Evolutionary conservation across 805 yeast species (phyloP).

Genomic region (Wickerhamiella qilinensis): DNA sequence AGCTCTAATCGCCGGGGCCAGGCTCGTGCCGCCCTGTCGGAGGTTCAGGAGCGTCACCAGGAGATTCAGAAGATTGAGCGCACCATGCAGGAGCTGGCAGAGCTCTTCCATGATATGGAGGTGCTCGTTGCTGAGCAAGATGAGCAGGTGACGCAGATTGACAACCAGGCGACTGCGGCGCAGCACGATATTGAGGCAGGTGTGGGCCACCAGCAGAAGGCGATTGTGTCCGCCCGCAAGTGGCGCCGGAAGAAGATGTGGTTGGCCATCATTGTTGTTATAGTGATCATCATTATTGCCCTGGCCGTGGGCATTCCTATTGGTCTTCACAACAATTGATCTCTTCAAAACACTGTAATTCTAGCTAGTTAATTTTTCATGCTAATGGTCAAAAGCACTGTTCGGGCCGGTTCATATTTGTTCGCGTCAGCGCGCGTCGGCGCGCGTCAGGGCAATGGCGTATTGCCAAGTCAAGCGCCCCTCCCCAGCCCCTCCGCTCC

Average conservation of each 20-base stretch:
- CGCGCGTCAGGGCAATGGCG: no score
- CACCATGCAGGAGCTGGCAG: slow-evolving; percentile 89
- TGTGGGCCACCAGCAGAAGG: slow-evolving; percentile 83
- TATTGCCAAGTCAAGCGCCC: no score
- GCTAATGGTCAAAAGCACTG: background rate
- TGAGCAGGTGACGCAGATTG: slow-evolving; percentile 65
- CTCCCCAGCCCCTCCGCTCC: no score
- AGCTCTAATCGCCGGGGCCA: slow-evolving; percentile 33
- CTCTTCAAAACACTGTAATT: background rate
- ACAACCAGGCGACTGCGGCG: slow-evolving; percentile 65
- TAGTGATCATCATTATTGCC: slow-evolving; percentile 17
- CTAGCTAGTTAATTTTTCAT: background rate
- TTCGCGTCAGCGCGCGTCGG: no score
- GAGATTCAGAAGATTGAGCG: slow-evolving; percentile 89
- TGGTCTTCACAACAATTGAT: slow-evolving; percentile 3
- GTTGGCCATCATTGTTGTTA: slow-evolving; percentile 30
- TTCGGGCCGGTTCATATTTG: no score
- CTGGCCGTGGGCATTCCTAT: slow-evolving; percentile 9
- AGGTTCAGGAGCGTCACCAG: slow-evolving; percentile 89
- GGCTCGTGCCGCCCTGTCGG: slow-evolving; percentile 86
- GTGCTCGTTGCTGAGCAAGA: slow-evolving; percentile 92
- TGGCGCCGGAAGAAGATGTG: slow-evolving; percentile 86
- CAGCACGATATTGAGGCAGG: slow-evolving; percentile 88
- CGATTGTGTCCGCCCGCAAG: slow-evolving; percentile 71
- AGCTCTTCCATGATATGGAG: slow-evolving; percentile 91